phyloP scores from a whole-genome alignment of 495 filamentous ascomycete genomes.

The Poronia punctata region DNA sequence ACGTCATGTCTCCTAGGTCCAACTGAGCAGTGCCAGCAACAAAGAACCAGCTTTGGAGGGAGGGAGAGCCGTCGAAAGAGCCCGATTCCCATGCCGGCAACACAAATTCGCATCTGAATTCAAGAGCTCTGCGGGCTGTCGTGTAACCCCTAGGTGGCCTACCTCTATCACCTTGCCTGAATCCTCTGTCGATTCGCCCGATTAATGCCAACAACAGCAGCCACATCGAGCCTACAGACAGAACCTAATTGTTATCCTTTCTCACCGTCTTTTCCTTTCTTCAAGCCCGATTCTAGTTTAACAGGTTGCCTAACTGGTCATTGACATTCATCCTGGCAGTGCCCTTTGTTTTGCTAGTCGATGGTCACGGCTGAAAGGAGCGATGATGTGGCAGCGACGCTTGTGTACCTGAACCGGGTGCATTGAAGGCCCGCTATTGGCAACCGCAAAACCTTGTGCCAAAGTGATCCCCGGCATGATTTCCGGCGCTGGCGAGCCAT shows the following conservation, averaged over 20 bases:
- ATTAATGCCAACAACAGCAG: constrained; percentile 2
- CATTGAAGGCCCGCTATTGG: constrained; percentile 20
- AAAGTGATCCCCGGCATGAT: constrained; percentile 1
- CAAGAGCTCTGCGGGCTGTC: constrained; percentile 3
- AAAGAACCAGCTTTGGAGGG: no score
- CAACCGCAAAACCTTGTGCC: constrained; percentile 4
- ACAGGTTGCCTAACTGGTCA: constrained; percentile 3
- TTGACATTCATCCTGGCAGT: no score
- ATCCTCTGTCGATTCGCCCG: constrained; percentile 5
- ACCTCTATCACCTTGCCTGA: neutral
- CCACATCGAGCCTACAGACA: constrained; percentile 5
- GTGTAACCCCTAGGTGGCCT: constrained; percentile 8
- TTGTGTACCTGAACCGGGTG: constrained; percentile 8
- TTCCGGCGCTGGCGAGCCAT: constrained; percentile 3
- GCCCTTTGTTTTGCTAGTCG: constrained; percentile 1
- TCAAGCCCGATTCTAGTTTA: neutral
- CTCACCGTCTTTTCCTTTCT: constrained; percentile 15
- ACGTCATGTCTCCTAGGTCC: no score
- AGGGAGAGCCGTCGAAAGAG: no score
- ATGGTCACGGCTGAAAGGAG: constrained; percentile 17
- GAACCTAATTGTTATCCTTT: constrained; percentile 1
- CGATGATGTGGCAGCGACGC: constrained; percentile 19
- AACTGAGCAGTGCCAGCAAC: no score
- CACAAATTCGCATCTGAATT: constrained; percentile 6
- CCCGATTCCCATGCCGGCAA: constrained; percentile 6